phyloP scores from a whole-genome alignment of 306 rosid species.

The Inga oerstediana region DNA sequence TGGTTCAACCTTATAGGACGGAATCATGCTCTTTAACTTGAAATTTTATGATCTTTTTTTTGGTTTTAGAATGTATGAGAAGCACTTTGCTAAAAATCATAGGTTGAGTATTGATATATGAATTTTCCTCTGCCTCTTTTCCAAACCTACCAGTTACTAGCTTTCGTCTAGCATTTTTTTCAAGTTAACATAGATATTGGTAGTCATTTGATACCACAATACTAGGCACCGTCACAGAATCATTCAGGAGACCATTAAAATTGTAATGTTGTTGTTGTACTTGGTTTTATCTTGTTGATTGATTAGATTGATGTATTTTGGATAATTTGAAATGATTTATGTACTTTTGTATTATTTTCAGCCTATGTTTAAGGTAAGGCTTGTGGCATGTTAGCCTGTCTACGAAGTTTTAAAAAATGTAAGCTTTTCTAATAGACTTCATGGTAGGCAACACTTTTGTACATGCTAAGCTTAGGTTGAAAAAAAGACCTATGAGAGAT shows the following conservation, averaged over 20 bases:
- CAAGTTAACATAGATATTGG: conserved; percentile 1
- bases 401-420: too few relatives aligned
- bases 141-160: neutral
- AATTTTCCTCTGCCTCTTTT: neutral
- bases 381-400: too few relatives aligned
- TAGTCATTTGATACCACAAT: conserved; percentile 27
- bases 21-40: conserved; percentile 4
- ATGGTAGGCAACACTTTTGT: accelerated
- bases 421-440: too few relatives aligned
- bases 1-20: neutral
- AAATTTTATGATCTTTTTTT: conserved; percentile 2
- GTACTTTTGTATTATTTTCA: too few relatives aligned
- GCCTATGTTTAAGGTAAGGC: too few relatives aligned
- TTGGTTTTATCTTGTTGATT: too few relatives aligned
- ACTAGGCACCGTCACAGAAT: conserved; percentile 64
- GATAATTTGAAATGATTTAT: too few relatives aligned
- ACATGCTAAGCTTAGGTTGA: too few relatives aligned
- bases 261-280: too few relatives aligned
- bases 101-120: conserved; percentile 12
- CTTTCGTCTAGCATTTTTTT: neutral
- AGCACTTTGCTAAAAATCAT: conserved; percentile 14
- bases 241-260: conserved; percentile 67
- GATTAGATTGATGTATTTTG: too few relatives aligned
- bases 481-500: too few relatives aligned
- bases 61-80: neutral